Base-by-base conservation (phyloP, 345 rosid species). In the Erysimum cheiranthoides region DNA sequence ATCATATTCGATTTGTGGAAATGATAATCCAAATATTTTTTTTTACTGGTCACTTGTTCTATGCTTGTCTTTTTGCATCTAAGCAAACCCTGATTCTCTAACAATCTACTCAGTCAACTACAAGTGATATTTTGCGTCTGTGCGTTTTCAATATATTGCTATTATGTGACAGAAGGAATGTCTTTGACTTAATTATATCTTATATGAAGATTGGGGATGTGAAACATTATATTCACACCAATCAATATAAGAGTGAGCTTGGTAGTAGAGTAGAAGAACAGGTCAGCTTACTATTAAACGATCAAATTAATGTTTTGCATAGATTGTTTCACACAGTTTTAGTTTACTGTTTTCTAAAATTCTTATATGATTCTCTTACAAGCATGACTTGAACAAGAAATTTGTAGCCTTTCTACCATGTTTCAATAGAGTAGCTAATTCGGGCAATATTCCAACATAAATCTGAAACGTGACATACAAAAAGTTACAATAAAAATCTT, bases 401-500 rank as follows among this genome's bases (percentile, higher is more conserved):
- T n/a, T 68, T 69, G 7, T 51, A 40, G 69, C 64, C 56, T 68
- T 42, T 75, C 74, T 46, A 74, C 42, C 18, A 75, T 25, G 69
- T 61, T 52, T 42, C 31, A 25, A 42, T 40, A 68, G 74, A 68
- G 58, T 75, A 51, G 40, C 74, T 52, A 62, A 35, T 77, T 71
- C 31, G 31, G 76, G 76, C n/a, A 63, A 64, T 71, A 16, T 56
- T 34, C 52, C 57, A 76, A 52, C 56, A 68, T 3, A 61, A 51
- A 12, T 71, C 72, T 38, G 67, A 63, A 70, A 77, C 54, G 67
- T 57, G 76, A 54, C 77, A 66, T 50, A 43, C 69, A 61, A 69
- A 69, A 68, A 53, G 62, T 51, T 53, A 28, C n/a, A 64, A 32
- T 73, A 74, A 8, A 38, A 47, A 21, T 32, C 35, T 58, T 46